Percentiles rank a stretch among this genome's conserved stretches.
phyloP scores from a whole-genome alignment of 2,329 filamentous ascomycete genomes.

The Ophiostoma populinum region DNA sequence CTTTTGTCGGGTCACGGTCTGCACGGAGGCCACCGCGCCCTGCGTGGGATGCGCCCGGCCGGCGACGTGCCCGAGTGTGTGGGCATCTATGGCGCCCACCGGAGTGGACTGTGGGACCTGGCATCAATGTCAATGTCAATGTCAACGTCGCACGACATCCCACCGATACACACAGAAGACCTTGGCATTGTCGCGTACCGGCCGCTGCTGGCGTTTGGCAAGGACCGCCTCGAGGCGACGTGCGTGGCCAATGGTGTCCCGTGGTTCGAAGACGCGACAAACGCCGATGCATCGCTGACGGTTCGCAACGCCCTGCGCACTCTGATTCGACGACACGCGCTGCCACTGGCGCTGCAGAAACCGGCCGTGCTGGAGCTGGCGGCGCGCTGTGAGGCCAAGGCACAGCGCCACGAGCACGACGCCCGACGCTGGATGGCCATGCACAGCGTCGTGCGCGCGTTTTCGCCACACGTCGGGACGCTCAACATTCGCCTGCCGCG shows the following conservation, averaged over 20 bases:
- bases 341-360: conserved; percentile 56
- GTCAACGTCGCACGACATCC: no score
- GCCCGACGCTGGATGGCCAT: conserved; percentile 36
- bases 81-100: conserved; percentile 53
- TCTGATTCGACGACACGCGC: conserved; percentile 32
- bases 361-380: conserved; percentile 45
- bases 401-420: conserved; percentile 27
- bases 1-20: conserved; percentile 48
- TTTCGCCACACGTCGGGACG: conserved; percentile 31
- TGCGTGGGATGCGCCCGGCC: conserved; percentile 49
- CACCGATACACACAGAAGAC: conserved; percentile 29
- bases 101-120: conserved; percentile 42
- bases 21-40: conserved; percentile 48
- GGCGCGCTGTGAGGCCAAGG: conserved; percentile 28
- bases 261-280: conserved; percentile 80
- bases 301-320: conserved; percentile 64
- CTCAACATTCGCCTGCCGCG: conserved; percentile 27
- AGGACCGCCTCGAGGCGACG: conserved; percentile 56
- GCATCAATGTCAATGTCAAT: no score
- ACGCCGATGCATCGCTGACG: conserved; percentile 60
- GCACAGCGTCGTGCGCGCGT: conserved; percentile 27
- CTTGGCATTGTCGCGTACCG: conserved; percentile 51
- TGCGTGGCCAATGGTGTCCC: conserved; percentile 48
- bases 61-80: conserved; percentile 70
- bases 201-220: conserved; percentile 53